Conservation (phyloP, 2,329 filamentous ascomycete species). For the Aspergillus sp. region DNA sequence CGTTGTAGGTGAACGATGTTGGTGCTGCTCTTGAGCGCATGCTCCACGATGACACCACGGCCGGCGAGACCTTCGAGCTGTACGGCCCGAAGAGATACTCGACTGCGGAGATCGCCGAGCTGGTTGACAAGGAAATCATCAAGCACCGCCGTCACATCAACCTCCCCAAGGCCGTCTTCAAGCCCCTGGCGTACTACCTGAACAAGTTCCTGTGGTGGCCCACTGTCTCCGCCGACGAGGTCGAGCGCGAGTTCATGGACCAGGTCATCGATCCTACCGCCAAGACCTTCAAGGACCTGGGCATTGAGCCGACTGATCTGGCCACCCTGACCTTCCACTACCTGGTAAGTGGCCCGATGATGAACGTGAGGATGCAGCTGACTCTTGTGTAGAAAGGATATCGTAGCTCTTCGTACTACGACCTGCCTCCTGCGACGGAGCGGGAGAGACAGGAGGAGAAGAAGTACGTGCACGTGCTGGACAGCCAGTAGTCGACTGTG, state of each 20-base stretch:
- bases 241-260: slow-evolving; percentile 90
- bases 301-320: slow-evolving; percentile 84
- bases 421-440: slow-evolving; percentile 90
- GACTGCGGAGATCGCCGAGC: slow-evolving; percentile 76
- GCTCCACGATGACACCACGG: slow-evolving; percentile 85
- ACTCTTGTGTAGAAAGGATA: slow-evolving; percentile 69
- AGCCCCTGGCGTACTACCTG: slow-evolving; percentile 69
- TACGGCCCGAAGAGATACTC: slow-evolving; percentile 93
- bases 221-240: slow-evolving; percentile 74
- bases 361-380: slow-evolving; percentile 8
- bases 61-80: slow-evolving; percentile 87
- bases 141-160: slow-evolving; percentile 90
- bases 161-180: slow-evolving; percentile 74
- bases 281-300: slow-evolving; percentile 93
- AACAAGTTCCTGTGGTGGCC: slow-evolving; percentile 91
- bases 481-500: slow-evolving; percentile 65
- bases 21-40: slow-evolving; percentile 85
- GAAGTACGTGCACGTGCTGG: slow-evolving; percentile 93
- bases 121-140: slow-evolving; percentile 90
- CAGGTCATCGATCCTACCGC: slow-evolving; percentile 85
- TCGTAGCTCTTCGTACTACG: slow-evolving; percentile 83
- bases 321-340: slow-evolving; percentile 89
- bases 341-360: slow-evolving; percentile 59
- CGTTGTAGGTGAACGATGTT: slow-evolving; percentile 74
- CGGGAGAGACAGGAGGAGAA: slow-evolving; percentile 91